These are phyloP conservation scores for Aspergillus coremiiformis DNA, from an alignment of 495 filamentous ascomycete species.

Conservation along the genomic window DNA sequence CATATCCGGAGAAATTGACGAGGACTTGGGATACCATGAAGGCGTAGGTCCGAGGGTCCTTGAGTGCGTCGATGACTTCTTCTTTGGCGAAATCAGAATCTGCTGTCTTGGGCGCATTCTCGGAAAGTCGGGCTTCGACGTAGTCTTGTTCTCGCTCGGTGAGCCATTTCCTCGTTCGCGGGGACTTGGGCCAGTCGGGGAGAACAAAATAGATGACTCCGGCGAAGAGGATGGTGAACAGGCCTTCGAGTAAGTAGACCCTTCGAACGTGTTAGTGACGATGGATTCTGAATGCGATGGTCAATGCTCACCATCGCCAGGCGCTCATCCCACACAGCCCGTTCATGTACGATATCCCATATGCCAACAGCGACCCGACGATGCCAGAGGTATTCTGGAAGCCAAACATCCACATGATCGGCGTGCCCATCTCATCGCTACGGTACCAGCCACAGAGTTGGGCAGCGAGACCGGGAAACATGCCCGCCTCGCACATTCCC, in stretches of 20 bases:
- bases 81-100: constrained; percentile 28
- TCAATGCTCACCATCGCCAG: constrained; percentile 26
- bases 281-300: neutral
- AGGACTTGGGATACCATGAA: constrained; percentile 29
- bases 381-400: constrained; percentile 25
- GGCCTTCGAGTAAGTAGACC: constrained; percentile 31
- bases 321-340: constrained; percentile 23
- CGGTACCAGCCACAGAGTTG: constrained; percentile 35
- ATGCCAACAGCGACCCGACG: constrained; percentile 26
- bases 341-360: constrained; percentile 28
- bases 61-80: constrained; percentile 29
- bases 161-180: constrained; percentile 26
- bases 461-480: constrained; percentile 31
- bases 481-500: constrained; percentile 32
- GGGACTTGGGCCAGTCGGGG: constrained; percentile 28
- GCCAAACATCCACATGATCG: constrained; percentile 24
- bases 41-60: constrained; percentile 20
- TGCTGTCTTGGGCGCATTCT: constrained; percentile 28
- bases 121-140: constrained; percentile 32
- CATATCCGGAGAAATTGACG: constrained; percentile 25
- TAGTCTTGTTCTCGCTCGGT: constrained; percentile 35
- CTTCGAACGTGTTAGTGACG: constrained; percentile 4
- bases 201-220: constrained; percentile 26
- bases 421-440: constrained; percentile 30
- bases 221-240: constrained; percentile 30